phyloP scores from a whole-genome alignment of 2,329 filamentous ascomycete species.

The Mycogone perniciosa region DNA sequence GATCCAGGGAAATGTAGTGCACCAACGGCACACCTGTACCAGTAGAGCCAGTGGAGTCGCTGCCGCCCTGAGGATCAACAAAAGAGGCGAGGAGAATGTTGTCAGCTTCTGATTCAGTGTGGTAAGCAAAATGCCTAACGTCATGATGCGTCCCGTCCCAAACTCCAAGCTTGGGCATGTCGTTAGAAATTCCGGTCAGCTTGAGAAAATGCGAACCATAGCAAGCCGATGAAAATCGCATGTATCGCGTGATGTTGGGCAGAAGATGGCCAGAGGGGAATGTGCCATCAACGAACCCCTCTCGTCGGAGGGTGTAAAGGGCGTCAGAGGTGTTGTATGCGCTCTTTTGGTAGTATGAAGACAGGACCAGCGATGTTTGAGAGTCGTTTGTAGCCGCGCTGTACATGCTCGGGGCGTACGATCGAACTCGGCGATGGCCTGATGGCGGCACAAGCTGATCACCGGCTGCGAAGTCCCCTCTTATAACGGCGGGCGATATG shows the following conservation, averaged over 20 bases:
- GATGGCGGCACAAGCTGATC: conserved; percentile 21
- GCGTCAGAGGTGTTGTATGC: conserved; percentile 43
- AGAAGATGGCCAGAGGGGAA: conserved; percentile 56
- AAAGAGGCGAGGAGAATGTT: conserved; percentile 64
- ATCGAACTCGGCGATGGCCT: conserved; percentile 20
- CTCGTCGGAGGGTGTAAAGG: conserved; percentile 42
- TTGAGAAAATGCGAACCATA: conserved; percentile 60
- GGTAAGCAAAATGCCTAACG: conserved; percentile 56
- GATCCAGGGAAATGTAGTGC: conserved; percentile 66
- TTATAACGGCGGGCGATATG: conserved; percentile 35
- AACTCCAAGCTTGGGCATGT: conserved; percentile 37
- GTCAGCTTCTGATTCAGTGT: conserved; percentile 51
- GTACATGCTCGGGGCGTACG: conserved; percentile 50
- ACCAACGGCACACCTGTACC: conserved; percentile 63
- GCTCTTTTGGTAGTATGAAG: conserved; percentile 42
- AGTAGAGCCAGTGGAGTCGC: conserved; percentile 57
- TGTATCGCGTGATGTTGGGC: conserved; percentile 57
- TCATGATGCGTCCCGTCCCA: conserved; percentile 50
- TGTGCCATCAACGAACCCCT: conserved; percentile 50
- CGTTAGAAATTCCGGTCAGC: conserved; percentile 53
- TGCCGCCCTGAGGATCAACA: conserved; percentile 61
- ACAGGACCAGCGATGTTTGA: conserved; percentile 46
- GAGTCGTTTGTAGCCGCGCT: conserved; percentile 53
- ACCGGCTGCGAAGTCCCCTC: conserved; percentile 21
- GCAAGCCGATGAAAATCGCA: conserved; percentile 60